Evolutionary conservation across 768 basidiomycete genomes (phyloP).

Genomic region (Tylopilus rubrobrunneus): DNA sequence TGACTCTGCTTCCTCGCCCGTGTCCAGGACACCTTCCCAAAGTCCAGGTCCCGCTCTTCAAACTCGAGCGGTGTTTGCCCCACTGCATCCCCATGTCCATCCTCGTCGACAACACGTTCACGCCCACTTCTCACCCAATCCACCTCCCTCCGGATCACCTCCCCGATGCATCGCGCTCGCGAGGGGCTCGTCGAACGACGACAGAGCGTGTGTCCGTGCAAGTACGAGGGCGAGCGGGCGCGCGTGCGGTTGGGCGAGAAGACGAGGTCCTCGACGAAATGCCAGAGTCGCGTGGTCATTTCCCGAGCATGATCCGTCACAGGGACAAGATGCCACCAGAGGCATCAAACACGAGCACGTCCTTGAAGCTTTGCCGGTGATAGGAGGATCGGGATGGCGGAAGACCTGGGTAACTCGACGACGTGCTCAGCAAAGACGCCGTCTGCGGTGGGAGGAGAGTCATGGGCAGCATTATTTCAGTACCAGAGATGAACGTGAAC

Average conservation of each 20-base stretch:
- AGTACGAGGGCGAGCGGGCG: conserved; percentile 3
- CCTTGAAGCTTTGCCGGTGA: conserved; percentile 51
- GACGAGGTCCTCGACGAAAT: conserved; percentile 22
- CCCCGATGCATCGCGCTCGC: conserved; percentile 67
- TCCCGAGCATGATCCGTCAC: conserved; percentile 49
- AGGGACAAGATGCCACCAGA: conserved; percentile 51
- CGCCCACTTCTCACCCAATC: conserved; percentile 11
- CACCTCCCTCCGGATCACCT: conserved; percentile 53
- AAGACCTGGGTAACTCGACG: conserved; percentile 26
- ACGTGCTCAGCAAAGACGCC: conserved; percentile 27
- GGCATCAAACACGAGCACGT: conserved; percentile 67
- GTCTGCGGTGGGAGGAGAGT: conserved; percentile 34
- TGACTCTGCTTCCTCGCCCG: neutral
- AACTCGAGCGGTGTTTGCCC: conserved; percentile 46
- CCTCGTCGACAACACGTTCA: neutral
- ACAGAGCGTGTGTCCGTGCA: conserved; percentile 32
- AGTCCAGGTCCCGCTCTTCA: conserved; percentile 68
- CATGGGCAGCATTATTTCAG: conserved; percentile 33
- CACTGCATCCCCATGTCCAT: neutral
- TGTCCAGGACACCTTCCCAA: conserved; percentile 25
- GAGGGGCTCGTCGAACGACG: conserved; percentile 68
- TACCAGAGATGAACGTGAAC: conserved; percentile 48
- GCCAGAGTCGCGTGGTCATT: conserved; percentile 22
- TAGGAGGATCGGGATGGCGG: conserved; percentile 27
- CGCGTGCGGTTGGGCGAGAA: conserved; percentile 5